Evolutionary conservation across 2,329 filamentous ascomycete genomes (phyloP).

Genomic region (Grosmannia clavigera): DNA sequence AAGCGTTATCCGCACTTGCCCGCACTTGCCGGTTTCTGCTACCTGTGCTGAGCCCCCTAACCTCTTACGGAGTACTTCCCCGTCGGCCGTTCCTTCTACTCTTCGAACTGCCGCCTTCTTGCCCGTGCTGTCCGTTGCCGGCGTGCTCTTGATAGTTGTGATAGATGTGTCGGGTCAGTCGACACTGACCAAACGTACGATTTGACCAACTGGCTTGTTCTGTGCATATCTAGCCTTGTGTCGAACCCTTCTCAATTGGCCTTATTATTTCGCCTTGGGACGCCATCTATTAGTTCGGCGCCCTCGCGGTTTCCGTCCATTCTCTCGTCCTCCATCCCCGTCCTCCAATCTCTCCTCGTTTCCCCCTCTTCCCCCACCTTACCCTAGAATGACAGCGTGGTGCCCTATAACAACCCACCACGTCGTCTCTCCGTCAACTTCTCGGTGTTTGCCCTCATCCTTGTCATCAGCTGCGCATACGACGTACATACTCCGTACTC

Average conservation of each 20-base stretch:
- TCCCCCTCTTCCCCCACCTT: neutral
- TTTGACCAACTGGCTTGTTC: neutral
- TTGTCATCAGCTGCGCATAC: neutral
- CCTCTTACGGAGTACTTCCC: neutral
- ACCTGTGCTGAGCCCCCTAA: neutral
- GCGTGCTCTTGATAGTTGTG: neutral
- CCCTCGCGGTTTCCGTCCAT: neutral
- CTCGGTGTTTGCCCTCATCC: neutral
- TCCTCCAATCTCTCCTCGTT: neutral
- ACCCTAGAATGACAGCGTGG: neutral
- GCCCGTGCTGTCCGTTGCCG: neutral
- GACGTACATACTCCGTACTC: no score
- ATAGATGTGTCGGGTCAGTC: neutral
- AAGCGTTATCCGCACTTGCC: neutral
- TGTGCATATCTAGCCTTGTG: neutral
- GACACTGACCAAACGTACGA: neutral
- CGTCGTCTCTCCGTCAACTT: neutral
- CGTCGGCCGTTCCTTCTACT: neutral
- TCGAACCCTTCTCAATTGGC: neutral
- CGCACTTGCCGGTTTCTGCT: neutral
- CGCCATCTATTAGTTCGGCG: neutral
- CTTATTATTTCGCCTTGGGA: neutral
- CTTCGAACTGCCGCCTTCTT: neutral
- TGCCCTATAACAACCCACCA: neutral
- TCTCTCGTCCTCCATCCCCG: neutral